A percentile compares a stretch with the other conserved stretches of the same genome.
These are phyloP conservation scores for Hypoxylon sp. DNA, from an alignment of 2,329 filamentous ascomycete species.

Conservation along the genomic window DNA sequence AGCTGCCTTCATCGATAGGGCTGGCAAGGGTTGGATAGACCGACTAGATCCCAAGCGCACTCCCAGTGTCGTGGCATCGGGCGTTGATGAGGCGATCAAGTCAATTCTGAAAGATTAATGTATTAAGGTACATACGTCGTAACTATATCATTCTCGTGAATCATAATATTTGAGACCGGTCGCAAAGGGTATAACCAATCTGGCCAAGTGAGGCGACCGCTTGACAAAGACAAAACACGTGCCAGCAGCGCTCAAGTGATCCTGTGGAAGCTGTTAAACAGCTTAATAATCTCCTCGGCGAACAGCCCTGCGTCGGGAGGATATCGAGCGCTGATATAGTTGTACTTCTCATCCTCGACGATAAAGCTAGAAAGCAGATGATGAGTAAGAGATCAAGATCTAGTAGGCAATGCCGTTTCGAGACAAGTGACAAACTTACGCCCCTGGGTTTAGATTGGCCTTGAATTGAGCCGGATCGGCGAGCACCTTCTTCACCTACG, in stretches of 20 bases:
- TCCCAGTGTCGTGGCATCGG: constrained; percentile 67
- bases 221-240: background rate
- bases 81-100: constrained; percentile 69
- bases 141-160: constrained; percentile 23
- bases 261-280: constrained; percentile 54
- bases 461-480: constrained; percentile 60
- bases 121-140: constrained; percentile 20
- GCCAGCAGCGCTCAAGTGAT: constrained; percentile 38
- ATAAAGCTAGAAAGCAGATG: constrained; percentile 56
- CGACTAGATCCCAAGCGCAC: constrained; percentile 61
- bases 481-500: constrained; percentile 59
- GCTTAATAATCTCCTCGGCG: constrained; percentile 57
- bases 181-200: constrained; percentile 29
- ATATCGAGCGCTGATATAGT: constrained; percentile 63
- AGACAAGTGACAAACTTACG: constrained; percentile 53
- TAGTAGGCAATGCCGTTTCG: background rate
- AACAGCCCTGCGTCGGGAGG: constrained; percentile 59
- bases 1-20: constrained; percentile 76
- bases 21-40: constrained; percentile 74
- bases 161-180: constrained; percentile 13
- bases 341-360: constrained; percentile 62
- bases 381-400: constrained; percentile 18
- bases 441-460: constrained; percentile 56
- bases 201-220: background rate
- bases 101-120: constrained; percentile 48